phyloP scores from a whole-genome alignment of 139 green algal species.

The Monoraphidium neglectum region DNA sequence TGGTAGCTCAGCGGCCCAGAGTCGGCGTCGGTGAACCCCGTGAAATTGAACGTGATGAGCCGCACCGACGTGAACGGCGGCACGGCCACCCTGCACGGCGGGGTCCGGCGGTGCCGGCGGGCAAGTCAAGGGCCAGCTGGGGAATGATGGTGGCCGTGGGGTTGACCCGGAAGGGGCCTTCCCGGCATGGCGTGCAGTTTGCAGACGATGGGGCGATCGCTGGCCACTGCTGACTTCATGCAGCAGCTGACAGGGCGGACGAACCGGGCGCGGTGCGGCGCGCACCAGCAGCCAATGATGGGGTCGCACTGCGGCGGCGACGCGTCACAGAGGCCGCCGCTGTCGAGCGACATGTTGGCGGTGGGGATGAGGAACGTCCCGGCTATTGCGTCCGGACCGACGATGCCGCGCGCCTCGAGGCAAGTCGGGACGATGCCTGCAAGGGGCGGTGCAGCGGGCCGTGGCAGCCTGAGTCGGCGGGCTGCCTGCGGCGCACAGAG shows the following conservation, averaged over 20 bases:
- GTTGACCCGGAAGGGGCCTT: too few relatives aligned
- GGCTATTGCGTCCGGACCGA: background rate
- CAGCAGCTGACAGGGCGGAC: too few relatives aligned
- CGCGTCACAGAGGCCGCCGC: conserved; percentile 16
- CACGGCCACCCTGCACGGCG: conserved; percentile 13
- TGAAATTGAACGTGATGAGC: conserved; percentile 36
- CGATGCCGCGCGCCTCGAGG: background rate
- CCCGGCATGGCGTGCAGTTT: background rate
- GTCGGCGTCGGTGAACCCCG: conserved; percentile 31
- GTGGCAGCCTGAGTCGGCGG: too few relatives aligned
- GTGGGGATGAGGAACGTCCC: conserved; percentile 19
- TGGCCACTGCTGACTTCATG: background rate
- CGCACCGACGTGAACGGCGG: conserved; percentile 16
- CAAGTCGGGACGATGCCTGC: background rate
- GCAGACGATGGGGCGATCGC: too few relatives aligned
- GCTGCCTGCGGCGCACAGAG: too few relatives aligned
- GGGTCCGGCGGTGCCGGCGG: background rate
- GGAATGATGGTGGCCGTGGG: too few relatives aligned
- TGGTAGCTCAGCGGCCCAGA: conserved; percentile 37
- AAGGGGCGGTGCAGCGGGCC: too few relatives aligned
- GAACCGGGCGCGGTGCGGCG: background rate
- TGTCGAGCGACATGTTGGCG: background rate
- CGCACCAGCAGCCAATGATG: conserved; percentile 22
- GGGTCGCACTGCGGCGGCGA: conserved; percentile 19
- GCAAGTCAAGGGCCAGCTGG: too few relatives aligned